Evolutionary conservation across 1,284 basidiomycete genomes (phyloP).

Genomic region (Kalmanozyma brasiliensis): DNA sequence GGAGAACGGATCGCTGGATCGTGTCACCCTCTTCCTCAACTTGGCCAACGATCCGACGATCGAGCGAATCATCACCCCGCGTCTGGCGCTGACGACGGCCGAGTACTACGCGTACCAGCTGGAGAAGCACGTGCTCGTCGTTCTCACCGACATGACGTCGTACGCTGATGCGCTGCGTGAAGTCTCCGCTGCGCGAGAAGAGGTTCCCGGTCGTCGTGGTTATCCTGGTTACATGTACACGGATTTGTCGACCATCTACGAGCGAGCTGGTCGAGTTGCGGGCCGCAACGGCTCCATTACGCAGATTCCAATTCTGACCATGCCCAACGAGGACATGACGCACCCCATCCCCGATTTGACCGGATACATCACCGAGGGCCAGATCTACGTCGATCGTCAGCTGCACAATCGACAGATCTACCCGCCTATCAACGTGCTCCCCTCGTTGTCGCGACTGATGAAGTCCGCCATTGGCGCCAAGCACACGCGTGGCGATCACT

Average conservation of each 20-base stretch:
- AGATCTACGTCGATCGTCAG: slow-evolving; percentile 94
- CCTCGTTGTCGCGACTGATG: slow-evolving; percentile 98
- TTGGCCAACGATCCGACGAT: slow-evolving; percentile 99
- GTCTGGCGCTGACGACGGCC: slow-evolving; percentile 95
- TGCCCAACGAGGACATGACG: slow-evolving; percentile 99
- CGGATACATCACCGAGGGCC: slow-evolving; percentile 98
- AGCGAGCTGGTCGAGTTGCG: slow-evolving; percentile 97
- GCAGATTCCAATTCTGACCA: slow-evolving; percentile 98
- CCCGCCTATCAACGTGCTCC: slow-evolving; percentile 99
- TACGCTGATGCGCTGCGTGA: slow-evolving; percentile 98
- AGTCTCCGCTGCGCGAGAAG: slow-evolving; percentile 93
- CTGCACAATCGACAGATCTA: slow-evolving; percentile 96
- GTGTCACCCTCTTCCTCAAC: slow-evolving; percentile 98
- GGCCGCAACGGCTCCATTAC: slow-evolving; percentile 99
- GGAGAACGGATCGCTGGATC: slow-evolving; percentile 96
- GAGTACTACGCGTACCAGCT: slow-evolving; percentile 99
- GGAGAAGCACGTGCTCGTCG: slow-evolving; percentile 99
- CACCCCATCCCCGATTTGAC: slow-evolving; percentile 99
- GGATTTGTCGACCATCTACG: slow-evolving; percentile 86
- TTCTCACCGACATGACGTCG: slow-evolving; percentile 98
- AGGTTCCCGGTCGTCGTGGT: slow-evolving; percentile 98
- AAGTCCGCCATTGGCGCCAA: slow-evolving; percentile 99
- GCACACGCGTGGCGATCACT: slow-evolving; percentile 96
- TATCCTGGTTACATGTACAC: slow-evolving; percentile 92
- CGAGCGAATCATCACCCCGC: slow-evolving; percentile 99